phyloP scores from a whole-genome alignment of 805 yeast species.

The Saturnispora galanensis region DNA sequence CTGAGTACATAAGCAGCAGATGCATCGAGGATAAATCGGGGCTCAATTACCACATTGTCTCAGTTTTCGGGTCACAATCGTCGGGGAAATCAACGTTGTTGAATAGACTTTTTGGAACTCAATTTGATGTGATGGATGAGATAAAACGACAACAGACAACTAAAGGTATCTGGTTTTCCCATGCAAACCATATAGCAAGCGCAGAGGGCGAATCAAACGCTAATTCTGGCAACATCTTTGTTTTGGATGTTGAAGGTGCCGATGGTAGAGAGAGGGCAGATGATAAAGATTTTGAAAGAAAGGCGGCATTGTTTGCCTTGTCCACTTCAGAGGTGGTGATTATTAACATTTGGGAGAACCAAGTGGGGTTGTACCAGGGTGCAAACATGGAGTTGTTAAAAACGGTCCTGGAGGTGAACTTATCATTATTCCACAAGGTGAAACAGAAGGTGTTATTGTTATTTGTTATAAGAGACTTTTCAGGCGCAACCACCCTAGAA shows the following conservation, averaged over 20 bases:
- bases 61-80: constrained; percentile 95
- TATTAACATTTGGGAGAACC: constrained; percentile 94
- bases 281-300: constrained; percentile 96
- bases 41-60: constrained; percentile 74
- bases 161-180: constrained; percentile 72
- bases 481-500: constrained; percentile 75
- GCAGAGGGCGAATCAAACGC: constrained; percentile 6
- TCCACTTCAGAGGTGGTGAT: constrained; percentile 86
- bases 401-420: constrained; percentile 92
- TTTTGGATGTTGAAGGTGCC: constrained; percentile 97
- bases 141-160: constrained; percentile 81
- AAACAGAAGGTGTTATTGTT: constrained; percentile 51
- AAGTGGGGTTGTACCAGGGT: constrained; percentile 94
- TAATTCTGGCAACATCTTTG: constrained; percentile 40
- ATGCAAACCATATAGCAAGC: constrained; percentile 33
- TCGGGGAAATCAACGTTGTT: constrained; percentile 93
- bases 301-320: constrained; percentile 89
- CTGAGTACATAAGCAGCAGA: constrained; percentile 23
- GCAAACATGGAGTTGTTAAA: constrained; percentile 93
- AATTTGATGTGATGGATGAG: constrained; percentile 91
- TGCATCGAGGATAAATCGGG: constrained; percentile 35
- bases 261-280: constrained; percentile 98
- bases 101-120: constrained; percentile 76
- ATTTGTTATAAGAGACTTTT: constrained; percentile 87
- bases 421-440: constrained; percentile 68